Percentiles rank a stretch among this genome's conserved stretches.
These are phyloP conservation scores for Boletus coccyginus DNA, from an alignment of 768 basidiomycete genomes.

Conservation along the genomic window DNA sequence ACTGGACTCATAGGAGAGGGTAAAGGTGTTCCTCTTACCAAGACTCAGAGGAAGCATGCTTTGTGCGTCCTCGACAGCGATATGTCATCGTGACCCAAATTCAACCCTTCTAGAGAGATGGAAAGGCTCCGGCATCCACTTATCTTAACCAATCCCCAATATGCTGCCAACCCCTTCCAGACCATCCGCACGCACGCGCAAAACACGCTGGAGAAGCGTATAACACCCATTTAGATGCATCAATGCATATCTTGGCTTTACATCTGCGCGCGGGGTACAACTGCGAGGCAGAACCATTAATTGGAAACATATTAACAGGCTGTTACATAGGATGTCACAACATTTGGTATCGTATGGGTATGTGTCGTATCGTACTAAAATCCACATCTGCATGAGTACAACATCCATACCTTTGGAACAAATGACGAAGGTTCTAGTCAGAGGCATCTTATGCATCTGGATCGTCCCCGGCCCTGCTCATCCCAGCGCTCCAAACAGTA, in stretches of 20 bases:
- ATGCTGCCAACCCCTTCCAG: slow-evolving; percentile 67
- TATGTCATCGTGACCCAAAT: background rate
- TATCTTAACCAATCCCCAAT: slow-evolving; percentile 64
- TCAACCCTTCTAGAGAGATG: slow-evolving; percentile 43
- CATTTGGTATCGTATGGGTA: slow-evolving; percentile 21
- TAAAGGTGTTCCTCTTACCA: slow-evolving; percentile 53
- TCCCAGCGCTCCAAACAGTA: slow-evolving; percentile 86
- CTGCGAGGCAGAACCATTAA: background rate
- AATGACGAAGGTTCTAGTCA: background rate
- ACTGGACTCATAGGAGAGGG: slow-evolving; percentile 67
- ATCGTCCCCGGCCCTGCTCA: slow-evolving; percentile 59
- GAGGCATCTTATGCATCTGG: slow-evolving; percentile 29
- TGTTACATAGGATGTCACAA: slow-evolving; percentile 21
- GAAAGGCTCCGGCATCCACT: slow-evolving; percentile 70
- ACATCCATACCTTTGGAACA: slow-evolving; percentile 2
- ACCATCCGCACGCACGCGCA: slow-evolving; percentile 77
- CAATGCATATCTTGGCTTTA: background rate
- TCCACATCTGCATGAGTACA: slow-evolving; percentile 18
- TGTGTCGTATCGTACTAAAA: slow-evolving; percentile 21
- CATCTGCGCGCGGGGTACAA: background rate
- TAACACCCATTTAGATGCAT: slow-evolving; percentile 6
- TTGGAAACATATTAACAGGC: slow-evolving; percentile 18
- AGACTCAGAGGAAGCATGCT: slow-evolving; percentile 61
- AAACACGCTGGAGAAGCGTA: slow-evolving; percentile 68
- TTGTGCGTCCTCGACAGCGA: slow-evolving; percentile 48